Percentiles rank a stretch among this genome's conserved stretches.
These are phyloP conservation scores for Platismatia glauca DNA, from an alignment of 495 filamentous ascomycete species.

Conservation along the genomic window DNA sequence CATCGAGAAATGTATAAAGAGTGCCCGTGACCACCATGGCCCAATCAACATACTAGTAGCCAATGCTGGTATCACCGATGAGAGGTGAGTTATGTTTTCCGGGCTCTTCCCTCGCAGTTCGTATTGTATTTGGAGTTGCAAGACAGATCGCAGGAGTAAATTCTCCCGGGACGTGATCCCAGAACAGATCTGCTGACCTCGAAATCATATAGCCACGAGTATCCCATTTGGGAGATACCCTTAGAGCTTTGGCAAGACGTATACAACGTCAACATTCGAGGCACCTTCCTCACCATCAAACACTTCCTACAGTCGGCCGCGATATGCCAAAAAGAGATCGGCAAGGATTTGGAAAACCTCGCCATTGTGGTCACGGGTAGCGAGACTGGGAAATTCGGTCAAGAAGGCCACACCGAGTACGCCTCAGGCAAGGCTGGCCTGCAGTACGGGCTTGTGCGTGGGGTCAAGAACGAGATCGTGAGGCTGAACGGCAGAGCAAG, in stretches of 20 bases:
- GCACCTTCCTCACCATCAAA: constrained; percentile 50
- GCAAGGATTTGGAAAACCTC: constrained; percentile 39
- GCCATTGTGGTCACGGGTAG: constrained; percentile 49
- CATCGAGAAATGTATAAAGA: constrained; percentile 33
- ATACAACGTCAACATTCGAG: constrained; percentile 41
- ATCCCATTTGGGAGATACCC: constrained; percentile 47
- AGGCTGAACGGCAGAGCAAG: constrained; percentile 41
- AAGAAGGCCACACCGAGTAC: constrained; percentile 44
- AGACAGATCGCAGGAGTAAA: no score
- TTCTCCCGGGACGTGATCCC: no score
- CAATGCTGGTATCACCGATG: constrained; percentile 44
- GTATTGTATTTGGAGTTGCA: no score
- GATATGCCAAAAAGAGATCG: constrained; percentile 28
- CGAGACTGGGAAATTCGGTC: constrained; percentile 41
- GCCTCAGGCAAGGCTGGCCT: constrained; percentile 44
- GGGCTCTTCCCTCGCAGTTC: no score
- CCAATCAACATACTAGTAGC: constrained; percentile 45
- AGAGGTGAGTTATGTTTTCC: no score
- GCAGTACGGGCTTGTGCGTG: constrained; percentile 45
- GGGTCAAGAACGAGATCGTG: constrained; percentile 48
- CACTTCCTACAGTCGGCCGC: constrained; percentile 42
- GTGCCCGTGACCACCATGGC: constrained; percentile 40
- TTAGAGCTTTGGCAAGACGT: constrained; percentile 44
- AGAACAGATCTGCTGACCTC: no score
- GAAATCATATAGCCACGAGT: no score